phyloP scores from a whole-genome alignment of 805 yeast species.

The Myxozyma sirexii region DNA sequence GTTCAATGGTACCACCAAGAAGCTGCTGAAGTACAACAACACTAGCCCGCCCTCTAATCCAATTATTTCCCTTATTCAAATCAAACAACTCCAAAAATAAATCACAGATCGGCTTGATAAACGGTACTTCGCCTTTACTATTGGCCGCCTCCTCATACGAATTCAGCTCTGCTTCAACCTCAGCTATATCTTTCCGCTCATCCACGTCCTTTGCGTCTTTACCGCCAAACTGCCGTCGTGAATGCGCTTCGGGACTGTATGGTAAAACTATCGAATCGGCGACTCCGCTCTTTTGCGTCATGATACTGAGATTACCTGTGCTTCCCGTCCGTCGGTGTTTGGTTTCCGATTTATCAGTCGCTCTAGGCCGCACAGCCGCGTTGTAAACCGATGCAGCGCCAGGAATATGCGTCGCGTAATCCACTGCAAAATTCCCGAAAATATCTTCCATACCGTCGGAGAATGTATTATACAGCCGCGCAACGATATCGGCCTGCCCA shows the following conservation, averaged over 20 bases:
- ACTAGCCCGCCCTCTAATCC: slow-evolving; percentile 85
- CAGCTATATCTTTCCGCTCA: slow-evolving; percentile 20
- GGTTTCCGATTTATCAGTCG: not conserved
- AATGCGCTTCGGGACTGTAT: not conserved
- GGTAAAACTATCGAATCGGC: not conserved
- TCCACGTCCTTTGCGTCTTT: not conserved
- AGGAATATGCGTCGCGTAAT: slow-evolving; percentile 28
- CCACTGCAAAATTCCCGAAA: slow-evolving; percentile 29
- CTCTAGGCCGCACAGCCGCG: slow-evolving; percentile 7
- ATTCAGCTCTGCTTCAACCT: slow-evolving; percentile 50
- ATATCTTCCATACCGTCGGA: slow-evolving; percentile 34
- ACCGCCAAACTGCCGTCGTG: slow-evolving; percentile 1
- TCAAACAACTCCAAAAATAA: slow-evolving; percentile 70
- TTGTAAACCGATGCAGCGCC: slow-evolving; percentile 14
- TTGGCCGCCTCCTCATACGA: slow-evolving; percentile 50
- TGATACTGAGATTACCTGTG: slow-evolving; percentile 6
- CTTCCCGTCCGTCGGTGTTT: slow-evolving; percentile 11
- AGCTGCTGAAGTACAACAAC: slow-evolving; percentile 80
- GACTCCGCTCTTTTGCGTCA: slow-evolving; percentile 5
- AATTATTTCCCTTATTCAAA: slow-evolving; percentile 61
- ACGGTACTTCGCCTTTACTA: slow-evolving; percentile 47
- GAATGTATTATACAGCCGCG: slow-evolving; percentile 23
- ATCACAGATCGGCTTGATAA: slow-evolving; percentile 82
- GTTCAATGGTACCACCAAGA: slow-evolving; percentile 85
- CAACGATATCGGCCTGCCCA: slow-evolving; percentile 20